phyloP scores from a whole-genome alignment of 768 basidiomycete genomes.

The Boletus bicolor region DNA sequence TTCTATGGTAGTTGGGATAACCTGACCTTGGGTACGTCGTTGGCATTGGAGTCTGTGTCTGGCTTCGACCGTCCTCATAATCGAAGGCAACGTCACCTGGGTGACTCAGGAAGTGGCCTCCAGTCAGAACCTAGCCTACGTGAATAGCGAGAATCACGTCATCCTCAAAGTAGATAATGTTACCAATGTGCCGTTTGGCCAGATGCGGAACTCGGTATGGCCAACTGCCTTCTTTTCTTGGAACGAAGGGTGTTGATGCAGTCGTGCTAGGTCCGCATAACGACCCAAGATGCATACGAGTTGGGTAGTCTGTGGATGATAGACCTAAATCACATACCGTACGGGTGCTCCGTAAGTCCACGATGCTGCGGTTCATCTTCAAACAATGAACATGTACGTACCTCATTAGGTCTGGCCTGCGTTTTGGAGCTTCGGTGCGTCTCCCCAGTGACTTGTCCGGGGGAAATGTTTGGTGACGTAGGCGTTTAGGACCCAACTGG shows the following conservation, averaged over 20 bases:
- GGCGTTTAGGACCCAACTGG: conserved; percentile 33
- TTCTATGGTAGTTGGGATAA: conserved; percentile 52
- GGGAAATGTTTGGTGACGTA: background rate
- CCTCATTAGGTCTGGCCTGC: conserved; percentile 29
- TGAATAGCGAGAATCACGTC: conserved; percentile 59
- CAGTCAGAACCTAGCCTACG: conserved; percentile 50
- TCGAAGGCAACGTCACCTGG: conserved; percentile 61
- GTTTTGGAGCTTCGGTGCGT: conserved; percentile 31
- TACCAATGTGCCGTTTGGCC: conserved; percentile 47
- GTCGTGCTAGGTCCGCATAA: conserved; percentile 41
- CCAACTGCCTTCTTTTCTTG: background rate
- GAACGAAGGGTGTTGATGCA: background rate
- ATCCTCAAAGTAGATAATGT: conserved; percentile 75
- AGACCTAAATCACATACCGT: conserved; percentile 49
- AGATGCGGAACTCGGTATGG: conserved; percentile 58
- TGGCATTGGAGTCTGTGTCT: conserved; percentile 7
- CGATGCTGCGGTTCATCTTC: background rate
- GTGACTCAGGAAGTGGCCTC: conserved; percentile 46
- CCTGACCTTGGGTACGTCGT: conserved; percentile 38
- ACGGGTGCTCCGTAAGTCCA: conserved; percentile 52
- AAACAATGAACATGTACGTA: background rate
- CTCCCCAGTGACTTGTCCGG: background rate
- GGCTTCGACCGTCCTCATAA: background rate
- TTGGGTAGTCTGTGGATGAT: conserved; percentile 47
- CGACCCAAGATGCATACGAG: conserved; percentile 40